These are phyloP conservation scores for Cochlearia excelsa DNA, from an alignment of 345 rosid genomes.

Conservation along the genomic window DNA sequence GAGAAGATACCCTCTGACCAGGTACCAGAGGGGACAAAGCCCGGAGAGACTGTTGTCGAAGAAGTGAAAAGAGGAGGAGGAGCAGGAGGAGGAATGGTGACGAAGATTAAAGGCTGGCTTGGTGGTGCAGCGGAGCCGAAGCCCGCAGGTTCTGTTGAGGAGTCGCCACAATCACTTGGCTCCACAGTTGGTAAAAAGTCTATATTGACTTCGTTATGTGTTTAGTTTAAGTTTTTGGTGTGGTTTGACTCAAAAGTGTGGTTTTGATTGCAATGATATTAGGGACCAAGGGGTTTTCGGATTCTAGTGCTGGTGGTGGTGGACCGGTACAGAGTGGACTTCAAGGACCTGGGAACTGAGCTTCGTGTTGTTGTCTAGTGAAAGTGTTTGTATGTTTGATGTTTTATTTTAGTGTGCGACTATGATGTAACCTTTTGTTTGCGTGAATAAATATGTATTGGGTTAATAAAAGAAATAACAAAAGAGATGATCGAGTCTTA, in stretches of 20 bases:
- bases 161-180: slow-evolving; percentile 27
- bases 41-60: slow-evolving; percentile 29
- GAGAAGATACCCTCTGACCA: slow-evolving; percentile 33
- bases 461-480: no score
- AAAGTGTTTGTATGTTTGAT: no score
- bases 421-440: no score
- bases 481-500: no score
- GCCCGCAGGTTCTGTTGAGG: slow-evolving; percentile 16
- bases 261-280: background rate
- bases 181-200: slow-evolving; percentile 23
- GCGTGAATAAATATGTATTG: no score
- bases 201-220: background rate
- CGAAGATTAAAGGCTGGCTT: slow-evolving; percentile 54
- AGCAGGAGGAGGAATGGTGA: slow-evolving; percentile 42
- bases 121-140: slow-evolving; percentile 31
- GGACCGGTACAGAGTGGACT: background rate
- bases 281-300: slow-evolving; percentile 23
- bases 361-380: no score
- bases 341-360: slow-evolving; percentile 13
- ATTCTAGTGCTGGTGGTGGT: slow-evolving; percentile 11
- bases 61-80: slow-evolving; percentile 30
- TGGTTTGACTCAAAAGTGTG: slow-evolving; percentile 3
- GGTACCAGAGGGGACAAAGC: slow-evolving; percentile 23
- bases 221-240: background rate
- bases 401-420: no score